These are phyloP conservation scores for Geotrichum fermentans DNA, from an alignment of 1,139 yeast genomes.

Conservation along the genomic window DNA sequence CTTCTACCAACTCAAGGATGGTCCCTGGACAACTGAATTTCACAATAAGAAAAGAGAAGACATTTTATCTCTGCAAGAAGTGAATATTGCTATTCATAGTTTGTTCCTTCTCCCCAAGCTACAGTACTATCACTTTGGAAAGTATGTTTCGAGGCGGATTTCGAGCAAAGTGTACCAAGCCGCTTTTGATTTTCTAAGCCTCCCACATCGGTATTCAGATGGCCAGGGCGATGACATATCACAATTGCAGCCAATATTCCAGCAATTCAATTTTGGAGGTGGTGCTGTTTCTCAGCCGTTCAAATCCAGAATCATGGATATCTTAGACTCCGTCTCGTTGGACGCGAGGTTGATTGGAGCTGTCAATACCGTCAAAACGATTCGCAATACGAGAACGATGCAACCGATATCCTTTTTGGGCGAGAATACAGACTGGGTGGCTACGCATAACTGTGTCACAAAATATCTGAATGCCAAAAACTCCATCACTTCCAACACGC, in stretches of 20 bases:
- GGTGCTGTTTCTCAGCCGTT: slow-evolving; percentile 21
- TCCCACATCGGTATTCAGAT: slow-evolving; percentile 20
- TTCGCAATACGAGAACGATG: slow-evolving; percentile 43
- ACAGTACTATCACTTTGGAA: slow-evolving; percentile 24
- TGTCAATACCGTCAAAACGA: slow-evolving; percentile 67
- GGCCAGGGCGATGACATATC: slow-evolving; percentile 5
- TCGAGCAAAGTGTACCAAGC: slow-evolving; percentile 14
- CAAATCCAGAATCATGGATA: slow-evolving; percentile 15
- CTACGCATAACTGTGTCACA: slow-evolving; percentile 46
- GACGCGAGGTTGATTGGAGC: slow-evolving; percentile 76
- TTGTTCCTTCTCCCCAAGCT: slow-evolving; percentile 22
- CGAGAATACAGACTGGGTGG: slow-evolving; percentile 87
- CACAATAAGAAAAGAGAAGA: slow-evolving; percentile 11
- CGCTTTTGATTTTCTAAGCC: slow-evolving; percentile 18
- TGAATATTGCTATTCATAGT: slow-evolving; percentile 21
- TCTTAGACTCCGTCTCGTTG: slow-evolving; percentile 38
- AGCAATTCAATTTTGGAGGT: slow-evolving; percentile 23
- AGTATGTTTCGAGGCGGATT: slow-evolving; percentile 5
- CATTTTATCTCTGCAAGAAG: slow-evolving; percentile 21
- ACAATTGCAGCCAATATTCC: slow-evolving; percentile 18
- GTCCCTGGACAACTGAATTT: slow-evolving; percentile 16
- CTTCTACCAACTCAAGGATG: slow-evolving; percentile 19
- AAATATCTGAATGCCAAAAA: slow-evolving; percentile 19
- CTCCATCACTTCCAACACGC: slow-evolving; percentile 20
- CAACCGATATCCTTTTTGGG: slow-evolving; percentile 45